Conservation (phyloP, 2,329 filamentous ascomycete genomes). For the Meredithiella fracta region DNA sequence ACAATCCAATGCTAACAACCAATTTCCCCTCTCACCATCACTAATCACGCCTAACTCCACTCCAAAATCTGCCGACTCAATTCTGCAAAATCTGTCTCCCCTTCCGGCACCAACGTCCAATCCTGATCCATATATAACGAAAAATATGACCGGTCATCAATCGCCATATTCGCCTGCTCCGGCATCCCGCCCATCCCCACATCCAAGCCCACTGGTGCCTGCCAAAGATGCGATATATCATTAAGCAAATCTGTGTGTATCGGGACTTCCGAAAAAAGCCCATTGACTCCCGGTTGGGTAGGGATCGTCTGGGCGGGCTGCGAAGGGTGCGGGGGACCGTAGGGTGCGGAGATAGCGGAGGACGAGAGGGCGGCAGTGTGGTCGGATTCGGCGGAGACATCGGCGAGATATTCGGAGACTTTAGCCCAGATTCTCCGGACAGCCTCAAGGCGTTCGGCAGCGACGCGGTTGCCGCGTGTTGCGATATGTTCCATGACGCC, state of each 20-base stretch:
- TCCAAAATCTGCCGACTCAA: slow-evolving; percentile 13
- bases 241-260: slow-evolving; percentile 13
- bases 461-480: slow-evolving; percentile 10
- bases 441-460: slow-evolving; percentile 10
- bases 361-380: neutral
- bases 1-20: too few species aligned
- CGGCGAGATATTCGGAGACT: slow-evolving; percentile 11
- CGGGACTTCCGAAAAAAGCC: slow-evolving; percentile 10
- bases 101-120: slow-evolving; percentile 13
- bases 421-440: slow-evolving; percentile 13
- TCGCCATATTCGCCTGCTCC: slow-evolving; percentile 9
- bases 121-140: slow-evolving; percentile 13
- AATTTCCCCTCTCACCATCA: neutral
- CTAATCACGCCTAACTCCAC: slow-evolving; percentile 6
- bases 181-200: slow-evolving; percentile 8
- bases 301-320: neutral
- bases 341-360: neutral
- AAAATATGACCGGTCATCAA: slow-evolving; percentile 12
- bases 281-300: slow-evolving; percentile 6
- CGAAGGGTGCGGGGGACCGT: neutral
- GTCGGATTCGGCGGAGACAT: slow-evolving; percentile 2
- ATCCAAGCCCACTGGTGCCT: slow-evolving; percentile 3
- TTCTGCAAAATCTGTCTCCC: slow-evolving; percentile 13
- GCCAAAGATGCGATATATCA: slow-evolving; percentile 14
- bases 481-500: slow-evolving; percentile 14